Conservation (phyloP, 495 filamentous ascomycete species). For the Xylaria curta region DNA sequence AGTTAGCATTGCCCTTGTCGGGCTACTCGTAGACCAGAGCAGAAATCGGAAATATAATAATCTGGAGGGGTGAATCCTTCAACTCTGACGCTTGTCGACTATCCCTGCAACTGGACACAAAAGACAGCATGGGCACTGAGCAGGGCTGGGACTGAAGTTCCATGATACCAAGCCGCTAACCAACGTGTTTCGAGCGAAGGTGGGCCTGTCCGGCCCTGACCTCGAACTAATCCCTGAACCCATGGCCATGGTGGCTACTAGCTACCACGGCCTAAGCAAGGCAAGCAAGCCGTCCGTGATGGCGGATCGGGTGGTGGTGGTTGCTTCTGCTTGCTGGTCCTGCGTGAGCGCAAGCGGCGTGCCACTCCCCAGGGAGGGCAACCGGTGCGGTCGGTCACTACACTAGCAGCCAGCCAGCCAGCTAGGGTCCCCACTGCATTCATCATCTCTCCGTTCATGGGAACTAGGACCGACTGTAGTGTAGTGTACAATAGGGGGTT, state of each 20-base stretch:
- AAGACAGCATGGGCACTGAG: slow-evolving; percentile 20
- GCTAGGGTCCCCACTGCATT: slow-evolving; percentile 17
- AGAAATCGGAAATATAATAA: slow-evolving; percentile 32
- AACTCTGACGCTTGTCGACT: slow-evolving; percentile 30
- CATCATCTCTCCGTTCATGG: slow-evolving; percentile 21
- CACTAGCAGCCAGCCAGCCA: slow-evolving; percentile 27
- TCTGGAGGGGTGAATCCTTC: slow-evolving; percentile 47
- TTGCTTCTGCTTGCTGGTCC: slow-evolving; percentile 23
- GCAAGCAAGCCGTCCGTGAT: slow-evolving; percentile 34
- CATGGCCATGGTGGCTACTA: slow-evolving; percentile 29
- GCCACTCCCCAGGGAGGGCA: slow-evolving; percentile 22
- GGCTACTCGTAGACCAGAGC: slow-evolving; percentile 22
- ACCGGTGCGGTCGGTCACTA: slow-evolving; percentile 22
- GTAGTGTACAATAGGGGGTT: slow-evolving; percentile 18
- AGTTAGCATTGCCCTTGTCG: slow-evolving; percentile 23
- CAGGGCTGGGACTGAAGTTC: slow-evolving; percentile 35
- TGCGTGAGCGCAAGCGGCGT: slow-evolving; percentile 21
- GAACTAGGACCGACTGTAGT: not conserved
- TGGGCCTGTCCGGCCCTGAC: slow-evolving; percentile 26
- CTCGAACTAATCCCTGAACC: slow-evolving; percentile 40
- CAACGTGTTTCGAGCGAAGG: slow-evolving; percentile 31
- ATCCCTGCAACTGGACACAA: slow-evolving; percentile 28
- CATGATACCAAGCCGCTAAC: slow-evolving; percentile 31
- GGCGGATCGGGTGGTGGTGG: slow-evolving; percentile 38
- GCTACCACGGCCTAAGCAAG: slow-evolving; percentile 35